A percentile compares a stretch with the other conserved stretches of the same genome.
These are phyloP conservation scores for Rhynchospora breviuscula DNA, from an alignment of 176 grass and related monocot genomes.

Conservation along the genomic window DNA sequence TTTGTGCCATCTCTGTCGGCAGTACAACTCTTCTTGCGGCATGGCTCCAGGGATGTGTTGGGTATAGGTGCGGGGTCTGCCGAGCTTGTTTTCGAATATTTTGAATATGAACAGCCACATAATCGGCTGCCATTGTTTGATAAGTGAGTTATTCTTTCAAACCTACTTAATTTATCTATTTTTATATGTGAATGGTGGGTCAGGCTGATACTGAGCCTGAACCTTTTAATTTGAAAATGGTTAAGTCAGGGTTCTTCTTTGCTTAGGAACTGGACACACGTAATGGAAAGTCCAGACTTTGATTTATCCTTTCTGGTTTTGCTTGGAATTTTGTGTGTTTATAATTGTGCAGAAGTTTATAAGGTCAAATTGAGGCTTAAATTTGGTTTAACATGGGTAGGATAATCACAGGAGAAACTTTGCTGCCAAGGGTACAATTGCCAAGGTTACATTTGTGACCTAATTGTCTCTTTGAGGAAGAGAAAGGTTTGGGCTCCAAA, in stretches of 20 bases:
- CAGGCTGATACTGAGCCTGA: not conserved
- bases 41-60: constrained; percentile 6
- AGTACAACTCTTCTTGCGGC: constrained; percentile 53
- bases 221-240: not conserved
- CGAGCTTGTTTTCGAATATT: constrained; percentile 78
- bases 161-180: not conserved
- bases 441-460: not conserved
- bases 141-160: constrained; percentile 46
- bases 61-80: constrained; percentile 32
- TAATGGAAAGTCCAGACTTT: not conserved
- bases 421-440: not conserved
- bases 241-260: no score
- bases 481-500: not conserved
- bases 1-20: constrained; percentile 79
- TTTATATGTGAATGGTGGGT: not conserved
- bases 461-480: not conserved
- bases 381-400: not conserved
- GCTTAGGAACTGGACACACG: not conserved
- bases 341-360: not conserved
- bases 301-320: not conserved
- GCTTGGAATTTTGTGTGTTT: not conserved
- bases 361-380: not conserved
- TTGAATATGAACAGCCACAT: constrained; percentile 82
- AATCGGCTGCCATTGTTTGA: constrained; percentile 48
- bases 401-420: not conserved